Conservation (phyloP, 129 eudicot genomes). For the Helianthus annuus region DNA sequence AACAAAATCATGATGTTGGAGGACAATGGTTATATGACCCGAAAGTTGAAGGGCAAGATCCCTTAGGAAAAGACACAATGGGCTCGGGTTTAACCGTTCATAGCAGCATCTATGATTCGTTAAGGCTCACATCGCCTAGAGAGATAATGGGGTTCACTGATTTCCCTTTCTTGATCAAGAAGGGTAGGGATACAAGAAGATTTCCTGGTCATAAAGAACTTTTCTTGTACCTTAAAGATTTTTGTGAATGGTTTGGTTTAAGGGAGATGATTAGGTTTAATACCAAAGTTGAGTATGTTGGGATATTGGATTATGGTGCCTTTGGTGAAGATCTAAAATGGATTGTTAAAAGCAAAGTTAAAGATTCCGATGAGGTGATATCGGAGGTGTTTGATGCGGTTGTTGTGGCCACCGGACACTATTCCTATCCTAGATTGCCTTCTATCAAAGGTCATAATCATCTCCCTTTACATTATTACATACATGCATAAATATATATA, state of each 20-base stretch:
- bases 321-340: slow-evolving; percentile 56
- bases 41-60: slow-evolving; percentile 58
- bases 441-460: slow-evolving; percentile 58
- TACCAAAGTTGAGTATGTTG: slow-evolving; percentile 75
- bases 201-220: slow-evolving; percentile 83
- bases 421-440: slow-evolving; percentile 83
- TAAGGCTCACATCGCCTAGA: slow-evolving; percentile 78
- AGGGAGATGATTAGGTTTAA: slow-evolving; percentile 81
- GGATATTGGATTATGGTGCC: slow-evolving; percentile 50
- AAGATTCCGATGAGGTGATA: slow-evolving; percentile 41
- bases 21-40: slow-evolving; percentile 96
- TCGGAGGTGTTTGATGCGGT: slow-evolving; percentile 88
- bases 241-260: slow-evolving; percentile 64
- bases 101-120: slow-evolving; percentile 73
- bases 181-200: slow-evolving; percentile 81
- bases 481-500: neutral
- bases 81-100: slow-evolving; percentile 44
- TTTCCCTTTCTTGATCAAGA: slow-evolving; percentile 72
- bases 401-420: slow-evolving; percentile 92
- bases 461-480: neutral
- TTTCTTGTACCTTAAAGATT: slow-evolving; percentile 63
- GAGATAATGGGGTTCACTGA: slow-evolving; percentile 89
- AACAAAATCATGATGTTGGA: slow-evolving; percentile 86
- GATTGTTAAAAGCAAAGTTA: slow-evolving; percentile 65
- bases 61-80: slow-evolving; percentile 48